phyloP scores from a whole-genome alignment of 331 rosid species.

The Prunus yedoensis region DNA sequence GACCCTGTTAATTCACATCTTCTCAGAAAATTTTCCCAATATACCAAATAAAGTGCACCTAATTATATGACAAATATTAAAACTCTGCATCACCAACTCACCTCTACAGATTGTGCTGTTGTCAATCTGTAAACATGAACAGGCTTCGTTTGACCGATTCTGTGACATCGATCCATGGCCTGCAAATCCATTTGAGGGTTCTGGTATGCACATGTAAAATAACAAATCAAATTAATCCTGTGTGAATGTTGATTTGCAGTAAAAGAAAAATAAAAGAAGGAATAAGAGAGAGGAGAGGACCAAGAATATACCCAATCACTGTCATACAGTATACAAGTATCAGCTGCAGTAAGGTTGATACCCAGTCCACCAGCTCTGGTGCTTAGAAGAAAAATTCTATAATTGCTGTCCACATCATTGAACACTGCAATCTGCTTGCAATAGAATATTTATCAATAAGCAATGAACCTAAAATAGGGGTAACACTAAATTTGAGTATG shows the following conservation, averaged over 20 bases:
- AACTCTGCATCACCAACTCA: conserved; percentile 18
- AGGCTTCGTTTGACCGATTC: conserved; percentile 95
- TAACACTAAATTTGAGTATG: neutral
- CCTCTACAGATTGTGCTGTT: conserved; percentile 96
- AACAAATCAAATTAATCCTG: conserved; percentile 1
- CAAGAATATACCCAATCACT: conserved; percentile 87
- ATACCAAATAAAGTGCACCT: neutral
- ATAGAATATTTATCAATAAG: neutral
- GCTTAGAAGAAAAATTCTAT: conserved; percentile 75
- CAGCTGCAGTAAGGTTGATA: conserved; percentile 96
- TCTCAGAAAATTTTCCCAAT: conserved; percentile 12
- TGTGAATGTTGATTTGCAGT: conserved; percentile 6
- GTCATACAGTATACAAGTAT: conserved; percentile 94
- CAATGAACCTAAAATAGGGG: neutral
- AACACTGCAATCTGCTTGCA: conserved; percentile 66
- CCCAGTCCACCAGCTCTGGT: conserved; percentile 99
- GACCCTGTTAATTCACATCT: conserved; percentile 61
- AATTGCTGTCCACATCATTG: conserved; percentile 63
- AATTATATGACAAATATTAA: neutral
- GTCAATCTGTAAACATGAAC: conserved; percentile 97
- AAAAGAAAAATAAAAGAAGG: conserved; percentile 9
- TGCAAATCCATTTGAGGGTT: conserved; percentile 98
- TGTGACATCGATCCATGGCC: conserved; percentile 99
- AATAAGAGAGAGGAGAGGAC: conserved; percentile 8
- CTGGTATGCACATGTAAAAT: conserved; percentile 40